These are phyloP conservation scores for Cyberlindnera xishuangbannaensis DNA, from an alignment of 805 yeast genomes.

Conservation along the genomic window DNA sequence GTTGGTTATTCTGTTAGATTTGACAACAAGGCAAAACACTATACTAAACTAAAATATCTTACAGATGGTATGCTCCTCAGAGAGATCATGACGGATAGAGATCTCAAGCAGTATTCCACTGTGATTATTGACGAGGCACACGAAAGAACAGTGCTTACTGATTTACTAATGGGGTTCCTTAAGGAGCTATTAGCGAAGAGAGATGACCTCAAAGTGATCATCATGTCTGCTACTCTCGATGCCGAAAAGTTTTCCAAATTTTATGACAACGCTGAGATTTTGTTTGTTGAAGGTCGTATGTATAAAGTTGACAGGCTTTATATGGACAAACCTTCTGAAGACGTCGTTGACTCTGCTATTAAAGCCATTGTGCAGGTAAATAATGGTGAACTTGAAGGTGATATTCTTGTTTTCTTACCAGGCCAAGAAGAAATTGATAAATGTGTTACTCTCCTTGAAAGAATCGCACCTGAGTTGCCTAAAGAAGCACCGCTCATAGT, in stretches of 20 bases:
- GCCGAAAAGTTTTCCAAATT: slow-evolving; percentile 81
- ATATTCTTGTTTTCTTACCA: slow-evolving; percentile 84
- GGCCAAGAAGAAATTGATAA: slow-evolving; percentile 98
- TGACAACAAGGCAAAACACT: slow-evolving; percentile 55
- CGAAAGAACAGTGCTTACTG: slow-evolving; percentile 91
- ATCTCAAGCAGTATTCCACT: slow-evolving; percentile 60
- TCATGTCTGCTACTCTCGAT: slow-evolving; percentile 97
- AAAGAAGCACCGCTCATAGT: slow-evolving; percentile 69
- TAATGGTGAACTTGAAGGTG: slow-evolving; percentile 71
- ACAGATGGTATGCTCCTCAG: slow-evolving; percentile 98
- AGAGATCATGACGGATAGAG: slow-evolving; percentile 75
- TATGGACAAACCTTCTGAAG: slow-evolving; percentile 61
- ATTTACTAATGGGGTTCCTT: slow-evolving; percentile 81
- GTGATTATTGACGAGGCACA: slow-evolving; percentile 95
- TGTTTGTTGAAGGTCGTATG: slow-evolving; percentile 86
- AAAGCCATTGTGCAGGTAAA: slow-evolving; percentile 75
- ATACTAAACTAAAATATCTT: slow-evolving; percentile 73
- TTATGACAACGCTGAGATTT: slow-evolving; percentile 73
- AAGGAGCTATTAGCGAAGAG: slow-evolving; percentile 55
- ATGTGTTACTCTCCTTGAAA: slow-evolving; percentile 55
- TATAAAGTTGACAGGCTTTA: slow-evolving; percentile 76
- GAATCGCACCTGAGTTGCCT: slow-evolving; percentile 60
- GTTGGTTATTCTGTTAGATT: slow-evolving; percentile 95
- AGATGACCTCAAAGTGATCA: slow-evolving; percentile 58
- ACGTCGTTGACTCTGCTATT: slow-evolving; percentile 74